Percentiles rank a stretch among this genome's conserved stretches.
phyloP scores from a whole-genome alignment of 2,329 filamentous ascomycete species.

The Fusarium concolor region DNA sequence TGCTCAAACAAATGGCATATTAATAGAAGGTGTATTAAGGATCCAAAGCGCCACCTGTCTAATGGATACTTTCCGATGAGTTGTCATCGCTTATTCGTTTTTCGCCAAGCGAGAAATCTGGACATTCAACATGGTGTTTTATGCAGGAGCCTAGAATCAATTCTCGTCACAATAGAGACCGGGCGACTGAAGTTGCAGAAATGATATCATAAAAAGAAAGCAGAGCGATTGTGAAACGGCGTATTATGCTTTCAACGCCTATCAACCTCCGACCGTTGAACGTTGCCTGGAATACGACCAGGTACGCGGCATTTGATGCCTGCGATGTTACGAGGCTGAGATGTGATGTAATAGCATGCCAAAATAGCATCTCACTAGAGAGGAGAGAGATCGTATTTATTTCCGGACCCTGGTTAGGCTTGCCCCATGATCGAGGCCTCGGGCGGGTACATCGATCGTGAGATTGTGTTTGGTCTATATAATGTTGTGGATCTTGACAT shows the following conservation, averaged over 20 bases:
- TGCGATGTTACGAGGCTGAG: not conserved
- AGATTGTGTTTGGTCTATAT: not conserved
- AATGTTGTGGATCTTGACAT: conserved; percentile 15
- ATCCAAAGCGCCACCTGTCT: not conserved
- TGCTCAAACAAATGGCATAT: not conserved
- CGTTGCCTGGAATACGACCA: conserved; percentile 14
- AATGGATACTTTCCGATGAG: not conserved
- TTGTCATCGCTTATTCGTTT: not conserved
- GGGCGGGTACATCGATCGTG: conserved; percentile 10
- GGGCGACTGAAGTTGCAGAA: not conserved
- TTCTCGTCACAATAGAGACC: not conserved
- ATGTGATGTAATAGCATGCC: fast-evolving
- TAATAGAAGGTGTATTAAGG: not conserved
- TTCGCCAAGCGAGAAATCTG: not conserved
- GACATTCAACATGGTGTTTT: not conserved
- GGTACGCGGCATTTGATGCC: not conserved
- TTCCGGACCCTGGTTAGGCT: not conserved
- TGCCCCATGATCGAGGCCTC: not conserved
- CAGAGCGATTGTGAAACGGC: not conserved
- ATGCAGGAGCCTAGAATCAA: not conserved
- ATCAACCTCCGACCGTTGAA: not conserved
- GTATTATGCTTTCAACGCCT: conserved; percentile 3
- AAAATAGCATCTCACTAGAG: not conserved
- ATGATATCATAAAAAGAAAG: not conserved
- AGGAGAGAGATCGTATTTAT: not conserved